Evolutionary conservation across 1,139 yeast genomes (phyloP).

Genomic region (Nakaseomyces uthaithaninus): DNA sequence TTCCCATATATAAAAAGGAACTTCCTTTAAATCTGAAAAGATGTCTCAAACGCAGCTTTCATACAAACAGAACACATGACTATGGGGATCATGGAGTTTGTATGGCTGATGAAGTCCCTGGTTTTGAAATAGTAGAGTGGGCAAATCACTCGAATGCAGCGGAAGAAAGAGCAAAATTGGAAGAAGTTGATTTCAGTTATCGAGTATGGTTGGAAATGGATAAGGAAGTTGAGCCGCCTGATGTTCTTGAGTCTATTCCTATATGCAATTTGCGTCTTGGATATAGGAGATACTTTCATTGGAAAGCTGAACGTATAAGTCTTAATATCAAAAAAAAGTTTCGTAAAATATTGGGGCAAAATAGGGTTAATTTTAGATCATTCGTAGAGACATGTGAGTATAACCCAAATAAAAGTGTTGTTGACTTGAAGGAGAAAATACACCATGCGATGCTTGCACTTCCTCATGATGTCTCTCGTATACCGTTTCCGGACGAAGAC

Average conservation of each 20-base stretch:
- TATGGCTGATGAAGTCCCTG: too few species aligned
- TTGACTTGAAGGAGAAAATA: neutral
- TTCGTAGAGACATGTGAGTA: neutral
- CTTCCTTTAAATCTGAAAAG: neutral
- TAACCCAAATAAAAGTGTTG: neutral
- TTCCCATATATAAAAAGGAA: slow-evolving; percentile 4
- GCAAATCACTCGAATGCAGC: neutral
- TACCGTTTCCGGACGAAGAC: neutral
- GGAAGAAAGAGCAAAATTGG: neutral
- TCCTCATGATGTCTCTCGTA: neutral
- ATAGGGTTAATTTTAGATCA: neutral
- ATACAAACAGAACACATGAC: too few species aligned
- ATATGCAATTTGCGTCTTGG: neutral
- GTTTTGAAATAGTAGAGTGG: neutral
- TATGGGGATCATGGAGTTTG: too few species aligned
- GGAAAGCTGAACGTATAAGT: neutral
- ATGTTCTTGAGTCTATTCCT: neutral
- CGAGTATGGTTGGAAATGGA: neutral
- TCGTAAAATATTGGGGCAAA: neutral
- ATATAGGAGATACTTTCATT: too few species aligned
- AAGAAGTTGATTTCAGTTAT: neutral
- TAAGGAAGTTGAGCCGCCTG: neutral
- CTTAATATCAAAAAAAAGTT: neutral
- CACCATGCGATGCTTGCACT: neutral
- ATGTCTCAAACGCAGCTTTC: neutral